A percentile compares a stretch with the other conserved stretches of the same genome.
Conservation (phyloP, 805 yeast genomes). For the Schizosaccharomyces japonicus region DNA sequence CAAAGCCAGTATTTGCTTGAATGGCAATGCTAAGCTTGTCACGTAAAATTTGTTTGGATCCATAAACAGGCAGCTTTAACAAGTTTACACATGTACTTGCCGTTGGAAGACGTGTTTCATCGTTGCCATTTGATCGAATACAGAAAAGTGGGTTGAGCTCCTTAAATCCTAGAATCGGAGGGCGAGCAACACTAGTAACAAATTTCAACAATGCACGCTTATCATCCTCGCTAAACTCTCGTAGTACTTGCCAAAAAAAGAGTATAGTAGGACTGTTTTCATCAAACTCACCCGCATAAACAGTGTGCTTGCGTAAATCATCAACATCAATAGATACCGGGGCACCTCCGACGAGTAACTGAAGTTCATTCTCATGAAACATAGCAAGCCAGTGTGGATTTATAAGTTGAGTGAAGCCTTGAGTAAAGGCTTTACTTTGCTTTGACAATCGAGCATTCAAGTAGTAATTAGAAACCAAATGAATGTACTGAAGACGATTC, state of each 20-base stretch:
- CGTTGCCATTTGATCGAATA: constrained; percentile 40
- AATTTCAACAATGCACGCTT: constrained; percentile 49
- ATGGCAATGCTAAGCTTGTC: constrained; percentile 10
- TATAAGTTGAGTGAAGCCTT: constrained; percentile 48
- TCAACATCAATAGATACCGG: constrained; percentile 40
- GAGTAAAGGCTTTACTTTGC: constrained; percentile 39
- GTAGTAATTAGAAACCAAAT: constrained; percentile 55
- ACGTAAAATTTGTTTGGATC: constrained; percentile 30
- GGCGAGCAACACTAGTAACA: constrained; percentile 78
- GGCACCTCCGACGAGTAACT: constrained; percentile 65
- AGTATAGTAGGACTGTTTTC: constrained; percentile 33
- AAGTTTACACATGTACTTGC: constrained; percentile 67
- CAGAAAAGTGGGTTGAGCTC: constrained; percentile 59
- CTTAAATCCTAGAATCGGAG: constrained; percentile 71
- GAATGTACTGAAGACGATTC: constrained; percentile 51
- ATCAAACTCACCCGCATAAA: constrained; percentile 31
- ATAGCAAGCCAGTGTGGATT: constrained; percentile 53
- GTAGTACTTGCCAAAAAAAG: constrained; percentile 53
- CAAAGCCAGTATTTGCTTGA: constrained; percentile 42
- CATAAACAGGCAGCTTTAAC: constrained; percentile 65
- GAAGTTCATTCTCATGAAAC: constrained; percentile 68
- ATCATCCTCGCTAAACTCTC: constrained; percentile 38
- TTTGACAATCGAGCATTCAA: constrained; percentile 36
- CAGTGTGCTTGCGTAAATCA: constrained; percentile 42
- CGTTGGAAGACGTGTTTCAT: constrained; percentile 35